phyloP scores from a whole-genome alignment of 371 early-diverging fungal genomes.

The Batrachochytrium dendrobatidis region DNA sequence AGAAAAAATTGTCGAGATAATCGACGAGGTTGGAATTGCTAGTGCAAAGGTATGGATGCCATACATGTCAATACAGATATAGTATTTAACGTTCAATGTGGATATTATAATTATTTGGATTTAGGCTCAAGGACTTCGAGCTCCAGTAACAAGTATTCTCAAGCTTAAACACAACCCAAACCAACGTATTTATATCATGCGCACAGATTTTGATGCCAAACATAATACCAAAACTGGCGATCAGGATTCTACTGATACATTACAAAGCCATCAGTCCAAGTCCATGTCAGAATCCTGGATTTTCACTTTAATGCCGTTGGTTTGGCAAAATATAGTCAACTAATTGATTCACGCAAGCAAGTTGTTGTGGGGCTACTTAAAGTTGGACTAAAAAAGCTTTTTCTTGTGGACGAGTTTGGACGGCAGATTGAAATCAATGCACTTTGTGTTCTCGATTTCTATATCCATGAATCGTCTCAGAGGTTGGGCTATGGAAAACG shows the following conservation, averaged over 20 bases:
- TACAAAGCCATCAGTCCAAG: neutral
- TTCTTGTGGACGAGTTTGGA: slow-evolving; percentile 21
- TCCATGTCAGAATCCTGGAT: neutral
- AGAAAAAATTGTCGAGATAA: slow-evolving; percentile 17
- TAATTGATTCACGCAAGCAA: slow-evolving; percentile 5
- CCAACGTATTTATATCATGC: slow-evolving; percentile 31
- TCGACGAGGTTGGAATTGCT: slow-evolving; percentile 27
- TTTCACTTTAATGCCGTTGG: slow-evolving; percentile 1
- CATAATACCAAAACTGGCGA: neutral
- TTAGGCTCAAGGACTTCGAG: slow-evolving; percentile 30
- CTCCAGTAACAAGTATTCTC: slow-evolving; percentile 22
- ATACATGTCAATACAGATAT: neutral
- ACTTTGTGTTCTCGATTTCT: slow-evolving; percentile 42
- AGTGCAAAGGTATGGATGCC: slow-evolving; percentile 24
- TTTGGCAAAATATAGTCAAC: slow-evolving; percentile 6
- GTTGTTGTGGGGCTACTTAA: slow-evolving; percentile 18
- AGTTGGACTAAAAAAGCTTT: slow-evolving; percentile 19
- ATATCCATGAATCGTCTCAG: slow-evolving; percentile 27
- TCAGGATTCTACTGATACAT: neutral
- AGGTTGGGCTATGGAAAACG: slow-evolving; percentile 31
- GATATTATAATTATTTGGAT: neutral
- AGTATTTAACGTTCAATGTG: neutral
- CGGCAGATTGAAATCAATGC: slow-evolving; percentile 27
- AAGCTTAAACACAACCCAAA: slow-evolving; percentile 21
- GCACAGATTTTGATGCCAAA: slow-evolving; percentile 4